Evolutionary conservation across 2,329 filamentous ascomycete species (phyloP).

Genomic region (Teratosphaeria destructans): DNA sequence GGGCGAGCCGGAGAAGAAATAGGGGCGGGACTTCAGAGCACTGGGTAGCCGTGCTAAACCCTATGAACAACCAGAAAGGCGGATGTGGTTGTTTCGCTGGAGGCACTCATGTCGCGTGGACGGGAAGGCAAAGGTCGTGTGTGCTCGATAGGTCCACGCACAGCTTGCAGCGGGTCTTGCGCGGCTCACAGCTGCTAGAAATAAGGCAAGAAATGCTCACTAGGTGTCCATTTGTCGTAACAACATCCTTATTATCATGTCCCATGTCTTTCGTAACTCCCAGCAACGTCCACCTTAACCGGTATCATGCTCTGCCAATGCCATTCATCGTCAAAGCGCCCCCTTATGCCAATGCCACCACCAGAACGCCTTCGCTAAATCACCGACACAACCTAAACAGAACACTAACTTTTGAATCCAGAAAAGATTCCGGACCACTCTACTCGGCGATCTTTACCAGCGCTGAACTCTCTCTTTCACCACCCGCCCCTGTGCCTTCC

Average conservation of each 20-base stretch:
- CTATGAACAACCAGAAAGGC: background rate
- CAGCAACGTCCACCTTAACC: background rate
- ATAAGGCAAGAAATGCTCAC: too few species aligned
- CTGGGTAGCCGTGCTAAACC: background rate
- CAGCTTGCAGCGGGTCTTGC: background rate
- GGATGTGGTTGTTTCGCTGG: background rate
- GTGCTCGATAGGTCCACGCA: background rate
- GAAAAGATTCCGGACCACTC: too few species aligned
- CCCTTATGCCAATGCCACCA: background rate
- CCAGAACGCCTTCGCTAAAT: background rate
- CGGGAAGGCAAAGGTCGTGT: background rate
- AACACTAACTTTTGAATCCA: background rate
- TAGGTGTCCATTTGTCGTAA: background rate
- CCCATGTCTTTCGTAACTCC: background rate
- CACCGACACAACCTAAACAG: background rate
- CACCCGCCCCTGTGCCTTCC: background rate
- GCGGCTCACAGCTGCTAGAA: background rate
- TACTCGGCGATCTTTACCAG: background rate
- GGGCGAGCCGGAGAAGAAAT: conserved; percentile 25
- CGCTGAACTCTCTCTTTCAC: background rate
- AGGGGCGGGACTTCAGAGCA: background rate
- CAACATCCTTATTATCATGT: background rate
- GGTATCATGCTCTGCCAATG: background rate
- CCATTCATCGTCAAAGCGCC: background rate
- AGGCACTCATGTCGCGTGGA: background rate